Conservation (phyloP, 352 stramenopile species). For the Phytophthora melonis region DNA sequence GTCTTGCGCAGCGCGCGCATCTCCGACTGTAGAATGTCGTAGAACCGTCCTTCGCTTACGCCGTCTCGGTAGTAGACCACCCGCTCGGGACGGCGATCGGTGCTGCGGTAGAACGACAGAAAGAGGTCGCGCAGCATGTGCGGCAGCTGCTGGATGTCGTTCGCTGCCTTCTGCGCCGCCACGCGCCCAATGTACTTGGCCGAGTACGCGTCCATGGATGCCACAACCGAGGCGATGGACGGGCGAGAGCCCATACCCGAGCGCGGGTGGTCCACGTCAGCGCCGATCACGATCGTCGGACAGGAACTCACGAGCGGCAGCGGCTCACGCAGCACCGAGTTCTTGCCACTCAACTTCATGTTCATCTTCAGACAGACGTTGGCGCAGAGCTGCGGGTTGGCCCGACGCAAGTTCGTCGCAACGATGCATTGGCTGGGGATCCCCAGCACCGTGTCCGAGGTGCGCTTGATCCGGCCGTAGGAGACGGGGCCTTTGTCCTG, state of each 20-base stretch:
- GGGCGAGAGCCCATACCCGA: conserved; percentile 62
- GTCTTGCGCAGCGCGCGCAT: conserved; percentile 79
- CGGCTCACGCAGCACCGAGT: conserved; percentile 55
- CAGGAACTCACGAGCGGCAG: conserved; percentile 48
- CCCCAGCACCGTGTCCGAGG: conserved; percentile 68
- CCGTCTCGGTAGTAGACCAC: conserved; percentile 90
- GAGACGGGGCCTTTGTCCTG: conserved; percentile 41
- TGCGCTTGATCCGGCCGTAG: conserved; percentile 72
- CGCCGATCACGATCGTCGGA: conserved; percentile 81
- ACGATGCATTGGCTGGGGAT: conserved; percentile 78
- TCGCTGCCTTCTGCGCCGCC: conserved; percentile 49
- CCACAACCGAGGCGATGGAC: conserved; percentile 79
- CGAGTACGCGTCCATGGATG: conserved; percentile 72
- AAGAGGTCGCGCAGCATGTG: conserved; percentile 77
- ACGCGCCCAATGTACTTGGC: conserved; percentile 69
- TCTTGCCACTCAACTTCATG: conserved; percentile 75
- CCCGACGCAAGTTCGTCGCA: conserved; percentile 42
- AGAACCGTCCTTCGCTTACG: conserved; percentile 85
- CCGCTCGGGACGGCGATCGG: conserved; percentile 66
- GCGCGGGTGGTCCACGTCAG: conserved; percentile 73
- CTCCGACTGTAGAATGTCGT: conserved; percentile 74
- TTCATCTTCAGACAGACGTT: conserved; percentile 84
- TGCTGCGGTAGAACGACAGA: conserved; percentile 74
- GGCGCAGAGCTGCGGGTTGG: conserved; percentile 56
- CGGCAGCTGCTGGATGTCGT: conserved; percentile 63